Evolutionary conservation across 2,329 filamentous ascomycete genomes (phyloP).

Genomic region (Colletotrichum sp.): DNA sequence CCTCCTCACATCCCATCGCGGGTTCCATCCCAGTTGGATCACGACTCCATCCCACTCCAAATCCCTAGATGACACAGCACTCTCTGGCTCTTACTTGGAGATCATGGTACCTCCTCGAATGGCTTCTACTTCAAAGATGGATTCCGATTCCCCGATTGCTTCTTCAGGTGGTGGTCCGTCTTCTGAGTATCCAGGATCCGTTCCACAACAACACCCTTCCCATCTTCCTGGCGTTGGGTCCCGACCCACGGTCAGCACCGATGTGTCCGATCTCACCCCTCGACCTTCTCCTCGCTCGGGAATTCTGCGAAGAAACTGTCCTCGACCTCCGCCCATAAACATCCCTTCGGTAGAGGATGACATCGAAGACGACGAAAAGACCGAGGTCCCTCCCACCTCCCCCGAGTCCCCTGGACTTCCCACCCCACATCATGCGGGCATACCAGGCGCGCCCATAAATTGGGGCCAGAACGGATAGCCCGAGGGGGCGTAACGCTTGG

Average conservation of each 20-base stretch:
- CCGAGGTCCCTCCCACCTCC: not conserved
- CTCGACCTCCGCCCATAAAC: not conserved
- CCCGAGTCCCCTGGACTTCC: constrained; percentile 1
- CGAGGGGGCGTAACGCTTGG: too few species aligned
- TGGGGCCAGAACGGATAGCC: too few species aligned
- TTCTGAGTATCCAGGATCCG: not conserved
- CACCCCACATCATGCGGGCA: too few species aligned
- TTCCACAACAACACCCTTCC: not conserved
- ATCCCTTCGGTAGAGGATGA: not conserved
- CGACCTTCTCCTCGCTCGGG: not conserved
- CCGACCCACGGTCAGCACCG: not conserved
- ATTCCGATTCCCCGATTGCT: not conserved
- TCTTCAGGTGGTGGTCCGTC: too few species aligned
- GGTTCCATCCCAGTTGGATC: not conserved
- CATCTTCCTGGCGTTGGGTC: not conserved
- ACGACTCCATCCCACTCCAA: not conserved
- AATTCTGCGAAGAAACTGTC: not conserved
- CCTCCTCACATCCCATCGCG: not conserved
- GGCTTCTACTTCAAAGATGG: not conserved
- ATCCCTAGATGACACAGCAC: not conserved
- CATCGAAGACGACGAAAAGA: not conserved
- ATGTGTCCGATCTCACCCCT: not conserved
- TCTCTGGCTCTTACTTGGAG: not conserved
- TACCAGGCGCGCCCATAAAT: too few species aligned
- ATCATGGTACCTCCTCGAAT: not conserved